These are phyloP conservation scores for Colletotrichum simmondsii DNA, from an alignment of 2,329 filamentous ascomycete species.

Conservation along the genomic window DNA sequence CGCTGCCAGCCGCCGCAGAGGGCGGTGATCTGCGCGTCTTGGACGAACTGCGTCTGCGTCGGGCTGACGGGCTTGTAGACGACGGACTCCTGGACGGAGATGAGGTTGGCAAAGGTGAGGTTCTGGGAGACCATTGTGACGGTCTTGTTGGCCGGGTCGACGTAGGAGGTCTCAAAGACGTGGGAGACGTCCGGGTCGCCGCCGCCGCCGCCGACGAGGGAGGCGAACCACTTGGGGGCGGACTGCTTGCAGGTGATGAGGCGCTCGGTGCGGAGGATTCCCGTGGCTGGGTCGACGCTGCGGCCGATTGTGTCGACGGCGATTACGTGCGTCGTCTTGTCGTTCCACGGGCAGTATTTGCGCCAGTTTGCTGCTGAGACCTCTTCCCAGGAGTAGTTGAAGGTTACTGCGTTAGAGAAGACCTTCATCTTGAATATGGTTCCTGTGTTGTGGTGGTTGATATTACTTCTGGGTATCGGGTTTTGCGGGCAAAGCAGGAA, in stretches of 20 bases:
- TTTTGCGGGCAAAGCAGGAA: neutral
- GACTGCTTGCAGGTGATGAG: slow-evolving; percentile 71
- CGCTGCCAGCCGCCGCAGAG: slow-evolving; percentile 97
- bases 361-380: slow-evolving; percentile 98
- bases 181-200: slow-evolving; percentile 76
- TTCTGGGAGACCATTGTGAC: slow-evolving; percentile 98
- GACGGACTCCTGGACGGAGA: slow-evolving; percentile 94
- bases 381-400: slow-evolving; percentile 98
- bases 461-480: neutral
- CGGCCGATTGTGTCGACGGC: slow-evolving; percentile 93
- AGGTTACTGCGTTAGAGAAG: slow-evolving; percentile 89
- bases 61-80: slow-evolving; percentile 75
- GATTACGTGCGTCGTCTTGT: slow-evolving; percentile 96
- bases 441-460: neutral
- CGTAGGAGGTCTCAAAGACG: slow-evolving; percentile 96
- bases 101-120: slow-evolving; percentile 89
- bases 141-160: slow-evolving; percentile 83
- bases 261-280: slow-evolving; percentile 70
- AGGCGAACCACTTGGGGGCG: slow-evolving; percentile 83
- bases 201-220: slow-evolving; percentile 75
- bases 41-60: slow-evolving; percentile 81
- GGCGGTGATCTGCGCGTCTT: slow-evolving; percentile 93
- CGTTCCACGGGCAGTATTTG: slow-evolving; percentile 99
- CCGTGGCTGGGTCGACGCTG: slow-evolving; percentile 63
- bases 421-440: slow-evolving; percentile 79